A percentile compares a stretch with the other conserved stretches of the same genome.
Conservation (phyloP, 2,329 filamentous ascomycete species). For the Verticillium isaacii region DNA sequence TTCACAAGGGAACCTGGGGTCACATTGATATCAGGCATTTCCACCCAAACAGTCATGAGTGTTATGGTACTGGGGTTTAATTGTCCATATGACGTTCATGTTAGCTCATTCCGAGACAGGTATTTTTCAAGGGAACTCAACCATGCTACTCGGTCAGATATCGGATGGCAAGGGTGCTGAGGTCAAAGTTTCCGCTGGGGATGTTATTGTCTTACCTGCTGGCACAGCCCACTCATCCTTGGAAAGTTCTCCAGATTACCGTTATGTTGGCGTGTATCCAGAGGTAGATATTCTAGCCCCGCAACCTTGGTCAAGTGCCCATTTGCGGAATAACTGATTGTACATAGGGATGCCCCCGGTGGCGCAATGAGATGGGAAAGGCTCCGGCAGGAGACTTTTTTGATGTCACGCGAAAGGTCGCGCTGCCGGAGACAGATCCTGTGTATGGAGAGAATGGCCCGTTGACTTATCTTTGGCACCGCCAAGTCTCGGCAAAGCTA, state of each 20-base stretch:
- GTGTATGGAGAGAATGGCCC: background rate
- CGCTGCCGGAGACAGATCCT: background rate
- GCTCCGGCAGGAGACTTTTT: background rate
- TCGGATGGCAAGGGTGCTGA: constrained; percentile 9
- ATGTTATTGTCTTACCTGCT: constrained; percentile 16
- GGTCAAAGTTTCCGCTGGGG: constrained; percentile 10
- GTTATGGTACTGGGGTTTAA: constrained; percentile 9
- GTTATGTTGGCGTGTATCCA: constrained; percentile 18
- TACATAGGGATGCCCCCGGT: background rate
- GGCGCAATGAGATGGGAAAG: background rate
- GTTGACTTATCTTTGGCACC: background rate
- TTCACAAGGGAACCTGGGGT: constrained; percentile 10
- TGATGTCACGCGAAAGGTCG: background rate
- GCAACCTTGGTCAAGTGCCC: too few relatives aligned
- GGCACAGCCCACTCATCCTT: constrained; percentile 15
- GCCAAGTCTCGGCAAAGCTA: background rate
- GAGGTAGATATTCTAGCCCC: constrained; percentile 1
- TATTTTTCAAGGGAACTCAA: constrained; percentile 16
- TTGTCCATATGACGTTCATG: too few relatives aligned
- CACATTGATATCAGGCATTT: constrained; percentile 18
- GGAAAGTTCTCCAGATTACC: constrained; percentile 9
- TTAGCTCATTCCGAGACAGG: too few relatives aligned
- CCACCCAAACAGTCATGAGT: constrained; percentile 18
- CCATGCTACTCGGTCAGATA: constrained; percentile 14
- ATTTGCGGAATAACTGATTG: background rate